These are phyloP conservation scores for Pseudogymnoascus sp. DNA, from an alignment of 2,329 filamentous ascomycete species.

Conservation along the genomic window DNA sequence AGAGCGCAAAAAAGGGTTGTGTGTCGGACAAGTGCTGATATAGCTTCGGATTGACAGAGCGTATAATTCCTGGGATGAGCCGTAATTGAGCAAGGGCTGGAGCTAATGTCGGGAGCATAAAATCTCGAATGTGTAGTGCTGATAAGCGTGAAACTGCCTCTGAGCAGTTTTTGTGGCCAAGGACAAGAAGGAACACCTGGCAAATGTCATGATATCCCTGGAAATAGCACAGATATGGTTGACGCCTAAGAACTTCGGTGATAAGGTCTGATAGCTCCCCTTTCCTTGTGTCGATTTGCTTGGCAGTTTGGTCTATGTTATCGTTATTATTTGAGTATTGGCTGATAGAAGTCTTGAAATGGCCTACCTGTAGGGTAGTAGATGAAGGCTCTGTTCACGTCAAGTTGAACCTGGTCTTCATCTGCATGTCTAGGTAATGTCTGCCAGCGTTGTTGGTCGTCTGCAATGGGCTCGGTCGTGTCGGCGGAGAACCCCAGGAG, in stretches of 20 bases:
- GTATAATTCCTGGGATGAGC: conserved; percentile 76
- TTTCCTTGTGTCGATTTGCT: conserved; percentile 66
- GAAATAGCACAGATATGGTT: conserved; percentile 88
- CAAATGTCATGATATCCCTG: conserved; percentile 98
- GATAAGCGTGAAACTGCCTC: conserved; percentile 73
- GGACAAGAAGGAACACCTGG: conserved; percentile 85
- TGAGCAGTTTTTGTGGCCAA: conserved; percentile 56
- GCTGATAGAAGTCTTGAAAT: conserved; percentile 18
- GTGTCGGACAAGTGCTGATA: conserved; percentile 68
- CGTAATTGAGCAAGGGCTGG: conserved; percentile 80
- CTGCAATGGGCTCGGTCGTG: conserved; percentile 16
- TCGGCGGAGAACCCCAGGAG: conserved; percentile 40
- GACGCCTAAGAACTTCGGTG: conserved; percentile 66
- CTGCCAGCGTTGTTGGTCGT: conserved; percentile 26
- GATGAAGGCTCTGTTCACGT: conserved; percentile 94
- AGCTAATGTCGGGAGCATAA: conserved; percentile 85
- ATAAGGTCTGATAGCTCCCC: conserved; percentile 74
- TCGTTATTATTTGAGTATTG: conserved; percentile 21
- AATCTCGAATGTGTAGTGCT: conserved; percentile 85
- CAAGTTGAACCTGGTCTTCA: conserved; percentile 84
- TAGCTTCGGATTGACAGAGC: conserved; percentile 63
- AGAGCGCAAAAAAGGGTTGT: conserved; percentile 85
- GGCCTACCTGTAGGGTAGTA: conserved; percentile 79
- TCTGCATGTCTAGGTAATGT: conserved; percentile 71
- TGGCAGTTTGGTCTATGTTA: conserved; percentile 57